Evolutionary conservation across 306 rosid species (phyloP).

Genomic region (Casuarina glauca): DNA sequence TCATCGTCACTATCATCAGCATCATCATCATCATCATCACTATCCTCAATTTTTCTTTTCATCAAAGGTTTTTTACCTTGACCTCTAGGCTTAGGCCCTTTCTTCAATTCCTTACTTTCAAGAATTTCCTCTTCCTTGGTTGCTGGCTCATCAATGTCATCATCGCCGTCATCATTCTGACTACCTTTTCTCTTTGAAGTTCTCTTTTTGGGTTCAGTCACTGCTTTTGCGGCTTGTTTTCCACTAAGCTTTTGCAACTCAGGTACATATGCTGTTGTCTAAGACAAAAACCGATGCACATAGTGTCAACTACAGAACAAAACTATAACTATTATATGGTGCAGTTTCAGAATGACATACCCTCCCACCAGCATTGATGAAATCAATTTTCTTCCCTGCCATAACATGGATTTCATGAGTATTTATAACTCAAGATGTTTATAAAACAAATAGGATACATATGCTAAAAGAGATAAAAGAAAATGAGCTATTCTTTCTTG

Average conservation of each 20-base stretch:
- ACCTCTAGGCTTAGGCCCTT: slow-evolving; percentile 48
- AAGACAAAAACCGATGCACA: slow-evolving; percentile 27
- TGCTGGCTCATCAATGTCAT: slow-evolving; percentile 41
- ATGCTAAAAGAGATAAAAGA: not conserved
- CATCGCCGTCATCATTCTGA: slow-evolving; percentile 28
- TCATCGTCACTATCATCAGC: slow-evolving; percentile 28
- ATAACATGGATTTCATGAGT: slow-evolving; percentile 26
- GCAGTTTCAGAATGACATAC: slow-evolving; percentile 49
- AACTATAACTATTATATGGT: slow-evolving; percentile 5
- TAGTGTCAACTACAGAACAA: slow-evolving; percentile 20
- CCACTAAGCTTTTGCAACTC: slow-evolving; percentile 87
- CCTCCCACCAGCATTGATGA: slow-evolving; percentile 90
- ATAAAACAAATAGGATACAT: not conserved
- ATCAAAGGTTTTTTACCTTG: slow-evolving; percentile 47
- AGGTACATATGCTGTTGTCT: slow-evolving; percentile 94
- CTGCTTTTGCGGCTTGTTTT: slow-evolving; percentile 43
- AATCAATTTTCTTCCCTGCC: slow-evolving; percentile 82
- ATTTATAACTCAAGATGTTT: not conserved
- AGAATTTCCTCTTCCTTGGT: slow-evolving; percentile 33
- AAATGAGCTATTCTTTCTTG: not conserved
- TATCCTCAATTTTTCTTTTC: slow-evolving; percentile 51
- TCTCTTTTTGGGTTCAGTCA: slow-evolving; percentile 47
- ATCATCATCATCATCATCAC: slow-evolving; percentile 38
- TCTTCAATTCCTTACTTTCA: slow-evolving; percentile 46
- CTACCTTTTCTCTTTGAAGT: slow-evolving; percentile 38